Conservation (phyloP, 148 eudicot species). For the Limonium bicolor region DNA sequence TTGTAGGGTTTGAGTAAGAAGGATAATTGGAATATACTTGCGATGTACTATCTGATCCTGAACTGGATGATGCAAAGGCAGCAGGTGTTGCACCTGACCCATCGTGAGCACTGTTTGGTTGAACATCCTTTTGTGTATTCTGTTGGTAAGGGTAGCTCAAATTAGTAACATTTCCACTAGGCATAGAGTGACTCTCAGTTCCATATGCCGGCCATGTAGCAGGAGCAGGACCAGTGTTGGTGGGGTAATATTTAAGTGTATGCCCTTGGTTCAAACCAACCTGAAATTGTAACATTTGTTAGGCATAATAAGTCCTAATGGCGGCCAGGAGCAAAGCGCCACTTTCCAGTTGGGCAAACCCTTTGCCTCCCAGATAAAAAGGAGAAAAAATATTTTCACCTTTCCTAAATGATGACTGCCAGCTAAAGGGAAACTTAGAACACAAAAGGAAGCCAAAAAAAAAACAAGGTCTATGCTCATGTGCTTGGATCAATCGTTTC, state of each 20-base stretch:
- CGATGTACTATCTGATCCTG: constrained; percentile 36
- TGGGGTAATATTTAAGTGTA: constrained; percentile 32
- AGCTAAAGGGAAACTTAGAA: too few species aligned
- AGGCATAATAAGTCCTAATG: neutral
- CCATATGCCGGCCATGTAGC: constrained; percentile 37
- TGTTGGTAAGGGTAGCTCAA: constrained; percentile 31
- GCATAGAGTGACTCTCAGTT: constrained; percentile 19
- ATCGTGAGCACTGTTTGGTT: constrained; percentile 29
- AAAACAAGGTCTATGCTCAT: too few species aligned
- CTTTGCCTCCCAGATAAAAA: too few species aligned
- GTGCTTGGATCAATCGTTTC: too few species aligned
- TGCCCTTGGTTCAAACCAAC: constrained; percentile 40
- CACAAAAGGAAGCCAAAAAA: too few species aligned
- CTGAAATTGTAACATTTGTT: constrained; percentile 13
- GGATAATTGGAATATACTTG: constrained; percentile 50
- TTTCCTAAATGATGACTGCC: too few species aligned
- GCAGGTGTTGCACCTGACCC: constrained; percentile 27
- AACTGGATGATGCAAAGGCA: constrained; percentile 33
- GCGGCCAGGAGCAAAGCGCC: neutral
- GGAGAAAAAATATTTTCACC: too few species aligned
- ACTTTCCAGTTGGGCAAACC: neutral
- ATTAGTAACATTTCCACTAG: constrained; percentile 30
- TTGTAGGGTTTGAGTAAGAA: constrained; percentile 32
- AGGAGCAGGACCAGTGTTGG: constrained; percentile 20
- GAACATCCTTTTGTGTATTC: constrained; percentile 29